Evolutionary conservation across 331 rosid species (phyloP).

Genomic region (Telfairia occidentalis): DNA sequence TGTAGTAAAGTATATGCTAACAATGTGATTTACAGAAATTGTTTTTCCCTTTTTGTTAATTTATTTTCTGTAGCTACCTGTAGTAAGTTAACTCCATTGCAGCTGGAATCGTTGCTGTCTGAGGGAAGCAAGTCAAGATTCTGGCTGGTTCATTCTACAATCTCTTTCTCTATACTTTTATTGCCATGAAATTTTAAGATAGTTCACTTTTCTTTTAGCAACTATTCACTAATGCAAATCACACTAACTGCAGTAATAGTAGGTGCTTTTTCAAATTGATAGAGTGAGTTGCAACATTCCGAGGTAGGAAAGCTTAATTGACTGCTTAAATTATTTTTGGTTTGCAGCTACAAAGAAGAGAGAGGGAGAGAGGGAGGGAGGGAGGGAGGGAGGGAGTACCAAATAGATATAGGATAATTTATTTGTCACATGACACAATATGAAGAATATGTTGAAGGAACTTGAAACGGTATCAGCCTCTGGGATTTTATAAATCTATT

Average conservation of each 20-base stretch:
- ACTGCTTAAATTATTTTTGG: neutral
- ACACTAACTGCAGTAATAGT: neutral
- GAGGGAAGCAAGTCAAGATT: conserved; percentile 70
- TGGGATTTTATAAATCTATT: neutral
- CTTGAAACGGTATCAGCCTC: neutral
- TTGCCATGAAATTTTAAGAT: neutral
- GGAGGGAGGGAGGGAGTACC: neutral
- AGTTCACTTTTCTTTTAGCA: neutral
- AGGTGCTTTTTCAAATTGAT: neutral
- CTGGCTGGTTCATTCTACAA: conserved; percentile 63
- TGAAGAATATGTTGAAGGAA: neutral
- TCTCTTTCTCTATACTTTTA: conserved; percentile 20
- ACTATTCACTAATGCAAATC: neutral
- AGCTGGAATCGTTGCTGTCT: conserved; percentile 72
- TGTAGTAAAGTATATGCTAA: neutral
- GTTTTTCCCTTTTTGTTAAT: conserved; percentile 7
- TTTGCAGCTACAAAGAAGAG: too few relatives aligned
- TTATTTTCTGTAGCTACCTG: conserved; percentile 36
- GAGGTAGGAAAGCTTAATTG: neutral
- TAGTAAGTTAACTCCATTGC: conserved; percentile 74
- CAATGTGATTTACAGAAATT: neutral
- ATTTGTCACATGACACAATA: neutral
- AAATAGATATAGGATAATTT: neutral
- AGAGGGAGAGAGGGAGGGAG: neutral
- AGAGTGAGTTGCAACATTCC: neutral